Percentiles rank a stretch among this genome's conserved stretches.
phyloP scores from a whole-genome alignment of 2,329 filamentous ascomycete genomes.

The Ophiognomonia clavigignenti-juglandacearum region DNA sequence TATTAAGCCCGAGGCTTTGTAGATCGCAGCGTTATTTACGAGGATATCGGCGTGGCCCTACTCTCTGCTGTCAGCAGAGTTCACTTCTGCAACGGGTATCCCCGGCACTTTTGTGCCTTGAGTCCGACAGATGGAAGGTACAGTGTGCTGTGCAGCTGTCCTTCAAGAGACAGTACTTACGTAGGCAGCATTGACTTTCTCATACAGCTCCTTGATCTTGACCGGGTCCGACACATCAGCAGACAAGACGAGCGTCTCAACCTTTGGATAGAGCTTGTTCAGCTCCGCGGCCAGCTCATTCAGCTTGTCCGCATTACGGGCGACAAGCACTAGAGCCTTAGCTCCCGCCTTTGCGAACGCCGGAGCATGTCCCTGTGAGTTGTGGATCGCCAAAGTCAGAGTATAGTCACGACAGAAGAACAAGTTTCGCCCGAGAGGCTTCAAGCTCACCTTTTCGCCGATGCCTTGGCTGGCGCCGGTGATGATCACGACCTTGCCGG shows the following conservation, averaged over 20 bases:
- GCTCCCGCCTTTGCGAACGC: neutral
- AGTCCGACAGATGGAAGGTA: too few relatives aligned
- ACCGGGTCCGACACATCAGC: neutral
- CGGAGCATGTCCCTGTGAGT: neutral
- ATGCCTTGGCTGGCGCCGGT: neutral
- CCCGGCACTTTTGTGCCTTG: too few relatives aligned
- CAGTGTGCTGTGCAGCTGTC: too few relatives aligned
- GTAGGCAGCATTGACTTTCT: neutral
- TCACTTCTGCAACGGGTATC: too few relatives aligned
- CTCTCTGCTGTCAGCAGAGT: too few relatives aligned
- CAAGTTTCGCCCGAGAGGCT: neutral
- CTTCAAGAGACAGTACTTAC: too few relatives aligned
- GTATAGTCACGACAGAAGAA: too few relatives aligned
- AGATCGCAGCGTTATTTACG: neutral
- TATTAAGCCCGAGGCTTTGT: neutral
- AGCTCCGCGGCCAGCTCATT: neutral
- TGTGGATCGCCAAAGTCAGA: neutral
- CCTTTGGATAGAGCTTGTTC: neutral
- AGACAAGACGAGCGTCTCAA: neutral
- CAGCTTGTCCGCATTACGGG: neutral
- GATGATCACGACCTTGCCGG: neutral
- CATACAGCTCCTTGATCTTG: neutral
- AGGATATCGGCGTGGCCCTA: neutral
- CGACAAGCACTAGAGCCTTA: neutral
- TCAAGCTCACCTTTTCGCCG: neutral